Base-by-base conservation (phyloP, 768 basidiomycete genomes). In the Termitomyces sp. region DNA sequence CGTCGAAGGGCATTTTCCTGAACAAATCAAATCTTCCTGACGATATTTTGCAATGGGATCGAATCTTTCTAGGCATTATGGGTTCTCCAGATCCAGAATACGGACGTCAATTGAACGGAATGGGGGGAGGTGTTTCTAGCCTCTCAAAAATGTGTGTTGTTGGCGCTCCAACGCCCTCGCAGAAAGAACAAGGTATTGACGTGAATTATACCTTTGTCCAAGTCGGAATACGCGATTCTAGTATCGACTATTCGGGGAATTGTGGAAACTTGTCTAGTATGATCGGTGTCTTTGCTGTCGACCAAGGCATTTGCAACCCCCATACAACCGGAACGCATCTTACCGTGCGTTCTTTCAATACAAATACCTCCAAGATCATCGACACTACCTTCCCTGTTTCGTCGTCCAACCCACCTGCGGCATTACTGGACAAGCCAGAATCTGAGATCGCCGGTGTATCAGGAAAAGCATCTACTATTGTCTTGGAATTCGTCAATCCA, bases 71-170 rank as follows among this genome's bases (percentile, higher is more conserved):
- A 9, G 81, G 85, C 0, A 80, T 89, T 14, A 91, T 91, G 88
- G 90, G 89, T n/a, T 90, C 88, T 3, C 90, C 90, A 0, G 90
- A 93, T 66, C 77, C 84, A 2, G 74, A 79, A 56, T 73, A 88
- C 63, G 82, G 82, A 1, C 75, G 88, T 16, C 90, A 93, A 70
- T 75, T 91, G 14, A 85, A 93, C 63, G 90, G 90, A 12, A 89
- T 91, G 87, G 90, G 90, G 9, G 88, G 90, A 6, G 90, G 90
- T 4, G 73, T 88, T 9, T 87, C 86, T 16, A 88, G 86, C 58
- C 77, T 89, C 6, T 89, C 87, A 38, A 93, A 93, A 67, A 81
- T 91, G 16, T 83, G 82, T 63, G 80, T 92, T 49, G 83, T 91
- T 3, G 82, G 79, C 7, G 58, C 75, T 47, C 77, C 86, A 6